Evolutionary conservation across 345 rosid species (phyloP).

Genomic region (Brassica cretica): DNA sequence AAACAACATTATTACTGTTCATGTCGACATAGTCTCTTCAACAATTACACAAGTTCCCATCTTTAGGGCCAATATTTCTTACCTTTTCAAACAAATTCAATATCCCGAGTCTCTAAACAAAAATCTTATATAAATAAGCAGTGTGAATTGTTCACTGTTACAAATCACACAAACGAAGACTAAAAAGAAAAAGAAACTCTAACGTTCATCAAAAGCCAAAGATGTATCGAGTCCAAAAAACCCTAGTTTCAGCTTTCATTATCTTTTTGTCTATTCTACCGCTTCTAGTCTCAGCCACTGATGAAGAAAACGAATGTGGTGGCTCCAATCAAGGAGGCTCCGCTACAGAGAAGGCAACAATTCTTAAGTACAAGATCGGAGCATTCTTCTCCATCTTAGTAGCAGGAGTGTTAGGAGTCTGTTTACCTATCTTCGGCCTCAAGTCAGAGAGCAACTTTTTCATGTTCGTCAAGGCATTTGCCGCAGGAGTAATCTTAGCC

Average conservation of each 20-base stretch:
- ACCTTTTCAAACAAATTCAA: background rate
- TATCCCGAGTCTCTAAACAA: background rate
- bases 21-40: constrained; percentile 26
- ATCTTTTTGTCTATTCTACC: constrained; percentile 11
- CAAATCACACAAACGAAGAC: background rate
- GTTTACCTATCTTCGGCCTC: constrained; percentile 52
- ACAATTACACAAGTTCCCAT: background rate
- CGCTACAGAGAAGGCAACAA: constrained; percentile 21
- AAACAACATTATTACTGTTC: constrained; percentile 12
- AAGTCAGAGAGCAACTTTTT: constrained; percentile 55
- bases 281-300: constrained; percentile 16
- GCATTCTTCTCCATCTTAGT: constrained; percentile 55
- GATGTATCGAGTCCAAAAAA: constrained; percentile 23
- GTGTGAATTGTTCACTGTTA: constrained; percentile 23
- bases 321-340: constrained; percentile 15
- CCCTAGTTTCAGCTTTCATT: constrained; percentile 6
- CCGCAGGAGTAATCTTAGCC: constrained; percentile 68
- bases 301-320: constrained; percentile 28
- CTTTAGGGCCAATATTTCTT: background rate
- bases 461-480: constrained; percentile 65
- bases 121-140: background rate
- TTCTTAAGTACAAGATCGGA: constrained; percentile 45
- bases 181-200: background rate
- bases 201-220: constrained; percentile 21
- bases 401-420: constrained; percentile 57